Conservation (phyloP, 2,329 filamentous ascomycete species). For the Microsporum canis region DNA sequence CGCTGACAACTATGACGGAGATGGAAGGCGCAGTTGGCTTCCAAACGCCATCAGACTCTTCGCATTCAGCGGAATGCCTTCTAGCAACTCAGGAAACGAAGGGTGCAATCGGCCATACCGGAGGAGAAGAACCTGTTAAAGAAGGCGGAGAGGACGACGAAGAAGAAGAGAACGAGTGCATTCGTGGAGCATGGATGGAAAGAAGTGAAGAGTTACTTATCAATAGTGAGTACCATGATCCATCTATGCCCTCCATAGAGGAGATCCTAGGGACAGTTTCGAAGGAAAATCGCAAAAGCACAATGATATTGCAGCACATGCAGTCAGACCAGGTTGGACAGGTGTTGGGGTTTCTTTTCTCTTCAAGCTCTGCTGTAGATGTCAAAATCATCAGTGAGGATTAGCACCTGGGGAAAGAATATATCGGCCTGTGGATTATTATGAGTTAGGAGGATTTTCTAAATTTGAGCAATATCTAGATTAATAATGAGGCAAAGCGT, state of each 20-base stretch:
- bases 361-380: background rate
- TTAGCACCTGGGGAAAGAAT: background rate
- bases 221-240: background rate
- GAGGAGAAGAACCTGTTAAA: background rate
- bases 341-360: background rate
- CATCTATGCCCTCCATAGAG: background rate
- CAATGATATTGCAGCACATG: slow-evolving; percentile 5
- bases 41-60: background rate
- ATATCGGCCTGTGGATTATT: background rate
- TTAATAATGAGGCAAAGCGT: background rate
- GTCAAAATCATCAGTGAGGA: slow-evolving; percentile 2
- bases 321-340: slow-evolving; percentile 3
- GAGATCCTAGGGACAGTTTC: background rate
- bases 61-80: background rate
- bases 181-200: background rate
- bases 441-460: background rate
- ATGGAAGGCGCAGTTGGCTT: background rate
- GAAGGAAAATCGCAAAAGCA: background rate
- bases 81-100: background rate
- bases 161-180: background rate
- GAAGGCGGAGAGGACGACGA: background rate
- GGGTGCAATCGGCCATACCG: background rate
- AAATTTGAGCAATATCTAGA: background rate
- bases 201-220: background rate
- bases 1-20: background rate